These are phyloP conservation scores for Cornus suecica DNA, from an alignment of 148 eudicot species.

Conservation along the genomic window DNA sequence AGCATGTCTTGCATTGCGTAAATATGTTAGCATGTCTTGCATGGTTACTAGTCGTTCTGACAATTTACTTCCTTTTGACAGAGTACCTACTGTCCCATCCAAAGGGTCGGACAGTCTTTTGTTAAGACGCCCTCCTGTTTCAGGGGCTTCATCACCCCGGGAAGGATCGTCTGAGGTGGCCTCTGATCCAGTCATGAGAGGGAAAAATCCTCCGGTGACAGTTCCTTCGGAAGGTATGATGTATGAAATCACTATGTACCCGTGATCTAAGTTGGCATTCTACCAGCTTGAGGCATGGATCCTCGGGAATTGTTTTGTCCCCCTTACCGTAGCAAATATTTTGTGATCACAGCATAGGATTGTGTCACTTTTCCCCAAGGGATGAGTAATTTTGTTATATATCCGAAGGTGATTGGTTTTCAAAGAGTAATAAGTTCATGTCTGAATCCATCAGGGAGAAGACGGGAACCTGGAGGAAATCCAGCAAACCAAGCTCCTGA, in stretches of 20 bases:
- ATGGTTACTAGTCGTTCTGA: neutral
- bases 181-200: constrained; percentile 46
- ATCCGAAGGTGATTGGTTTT: neutral
- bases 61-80: constrained; percentile 12
- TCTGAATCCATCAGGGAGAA: constrained; percentile 36
- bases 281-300: neutral
- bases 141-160: constrained; percentile 58
- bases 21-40: neutral
- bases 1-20: neutral
- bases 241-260: neutral
- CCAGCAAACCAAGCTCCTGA: constrained; percentile 32
- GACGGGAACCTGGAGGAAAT: constrained; percentile 45
- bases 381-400: neutral
- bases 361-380: neutral
- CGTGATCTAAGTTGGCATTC: neutral
- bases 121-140: constrained; percentile 67
- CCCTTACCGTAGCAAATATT: neutral
- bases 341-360: neutral
- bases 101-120: constrained; percentile 64
- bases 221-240: constrained; percentile 59
- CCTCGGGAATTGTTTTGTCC: too few species aligned
- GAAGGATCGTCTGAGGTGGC: constrained; percentile 62
- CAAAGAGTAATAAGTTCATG: neutral
- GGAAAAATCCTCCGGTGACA: constrained; percentile 30
- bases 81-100: constrained; percentile 47